Evolutionary conservation across 805 yeast genomes (phyloP).

Genomic region (Candida maris): DNA sequence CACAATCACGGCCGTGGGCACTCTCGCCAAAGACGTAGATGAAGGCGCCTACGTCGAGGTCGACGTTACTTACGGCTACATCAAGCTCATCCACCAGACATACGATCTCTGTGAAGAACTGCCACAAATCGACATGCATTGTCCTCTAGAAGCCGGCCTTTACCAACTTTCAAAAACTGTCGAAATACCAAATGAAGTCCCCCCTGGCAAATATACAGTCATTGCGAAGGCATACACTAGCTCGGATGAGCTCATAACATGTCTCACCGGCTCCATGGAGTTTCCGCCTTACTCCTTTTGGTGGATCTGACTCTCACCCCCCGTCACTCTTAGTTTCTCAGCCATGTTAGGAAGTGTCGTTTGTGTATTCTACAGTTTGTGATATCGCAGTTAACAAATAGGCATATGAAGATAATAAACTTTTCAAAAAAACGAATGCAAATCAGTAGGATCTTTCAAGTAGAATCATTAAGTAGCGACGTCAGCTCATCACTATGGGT

Average conservation of each 20-base stretch:
- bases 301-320: too few relatives aligned
- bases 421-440: too few relatives aligned
- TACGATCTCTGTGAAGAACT: conserved; percentile 89
- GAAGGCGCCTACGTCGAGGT: conserved; percentile 96
- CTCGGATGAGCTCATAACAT: conserved; percentile 78
- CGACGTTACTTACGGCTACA: conserved; percentile 89
- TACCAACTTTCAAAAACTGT: conserved; percentile 67
- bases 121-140: conserved; percentile 74
- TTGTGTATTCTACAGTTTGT: not conserved
- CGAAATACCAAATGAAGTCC: conserved; percentile 86
- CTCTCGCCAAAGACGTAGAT: conserved; percentile 47
- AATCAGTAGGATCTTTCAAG: too few relatives aligned
- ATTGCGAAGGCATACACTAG: conserved; percentile 86
- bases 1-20: conserved; percentile 74
- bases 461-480: too few relatives aligned
- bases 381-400: not conserved
- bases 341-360: not conserved
- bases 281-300: conserved; percentile 36
- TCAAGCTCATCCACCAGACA: conserved; percentile 82
- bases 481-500: too few relatives aligned
- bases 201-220: conserved; percentile 90
- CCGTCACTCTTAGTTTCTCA: too few relatives aligned
- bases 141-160: conserved; percentile 75
- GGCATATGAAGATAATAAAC: too few relatives aligned
- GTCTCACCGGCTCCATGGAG: conserved; percentile 71